Conservation (phyloP, 306 rosid species). For the Corylus americana region DNA sequence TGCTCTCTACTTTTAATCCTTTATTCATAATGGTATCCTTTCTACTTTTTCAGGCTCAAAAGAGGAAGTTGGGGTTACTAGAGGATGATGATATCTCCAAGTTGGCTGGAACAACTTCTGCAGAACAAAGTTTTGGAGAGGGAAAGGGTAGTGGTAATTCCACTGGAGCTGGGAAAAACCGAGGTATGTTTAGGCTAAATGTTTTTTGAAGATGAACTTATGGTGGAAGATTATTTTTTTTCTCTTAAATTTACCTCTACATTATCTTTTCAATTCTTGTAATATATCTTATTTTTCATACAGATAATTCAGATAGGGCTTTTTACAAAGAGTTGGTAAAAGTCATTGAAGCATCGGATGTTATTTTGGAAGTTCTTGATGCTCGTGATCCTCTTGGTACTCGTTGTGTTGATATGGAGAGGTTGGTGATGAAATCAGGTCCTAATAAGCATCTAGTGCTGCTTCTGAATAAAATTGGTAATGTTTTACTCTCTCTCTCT, state of each 20-base stretch:
- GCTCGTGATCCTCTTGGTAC: conserved; percentile 98
- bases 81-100: conserved; percentile 53
- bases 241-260: neutral
- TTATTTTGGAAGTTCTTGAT: conserved; percentile 92
- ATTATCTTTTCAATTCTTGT: neutral
- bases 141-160: conserved; percentile 26
- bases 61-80: conserved; percentile 78
- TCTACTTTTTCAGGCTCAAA: conserved; percentile 62
- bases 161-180: conserved; percentile 31
- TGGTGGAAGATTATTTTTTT: neutral
- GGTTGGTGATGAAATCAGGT: conserved; percentile 77
- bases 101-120: conserved; percentile 19
- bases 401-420: conserved; percentile 82
- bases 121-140: conserved; percentile 21
- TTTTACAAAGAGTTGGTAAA: conserved; percentile 88
- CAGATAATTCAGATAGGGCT: conserved; percentile 73
- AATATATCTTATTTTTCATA: neutral
- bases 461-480: conserved; percentile 95
- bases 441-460: conserved; percentile 83
- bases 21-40: neutral
- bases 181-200: conserved; percentile 44
- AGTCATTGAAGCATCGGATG: conserved; percentile 92
- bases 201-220: neutral
- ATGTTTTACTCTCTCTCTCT: neutral
- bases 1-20: neutral